Percentiles rank a stretch among this genome's conserved stretches.
phyloP scores from a whole-genome alignment of 179 eudicot genomes.

The Drosera spatulata region DNA sequence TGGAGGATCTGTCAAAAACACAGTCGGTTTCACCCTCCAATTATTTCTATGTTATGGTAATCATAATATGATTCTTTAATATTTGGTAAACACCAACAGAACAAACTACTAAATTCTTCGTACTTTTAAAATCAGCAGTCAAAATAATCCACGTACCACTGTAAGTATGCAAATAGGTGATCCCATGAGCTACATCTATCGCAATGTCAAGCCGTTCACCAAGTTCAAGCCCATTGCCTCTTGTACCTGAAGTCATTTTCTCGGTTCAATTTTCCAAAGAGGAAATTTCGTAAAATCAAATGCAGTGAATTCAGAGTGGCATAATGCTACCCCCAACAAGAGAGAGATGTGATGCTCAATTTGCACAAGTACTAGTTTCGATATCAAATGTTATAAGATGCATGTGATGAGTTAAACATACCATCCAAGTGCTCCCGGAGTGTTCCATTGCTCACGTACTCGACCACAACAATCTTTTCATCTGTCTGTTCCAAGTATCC shows the following conservation, averaged over 20 bases:
- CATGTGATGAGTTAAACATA: conserved; percentile 13
- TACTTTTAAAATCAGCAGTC: neutral
- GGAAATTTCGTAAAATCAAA: neutral
- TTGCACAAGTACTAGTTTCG: too few species aligned
- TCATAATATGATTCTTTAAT: neutral
- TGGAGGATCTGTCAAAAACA: conserved; percentile 47
- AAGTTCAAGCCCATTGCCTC: conserved; percentile 38
- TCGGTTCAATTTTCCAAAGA: neutral
- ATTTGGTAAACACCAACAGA: neutral
- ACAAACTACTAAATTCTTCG: neutral
- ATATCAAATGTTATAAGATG: neutral
- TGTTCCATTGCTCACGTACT: conserved; percentile 64
- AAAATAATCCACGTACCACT: conserved; percentile 28
- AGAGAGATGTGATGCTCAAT: too few species aligned
- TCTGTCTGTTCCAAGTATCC: conserved; percentile 57
- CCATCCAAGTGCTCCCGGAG: conserved; percentile 70
- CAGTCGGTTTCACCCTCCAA: conserved; percentile 1
- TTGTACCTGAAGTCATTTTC: conserved; percentile 24
- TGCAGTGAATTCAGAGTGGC: too few species aligned
- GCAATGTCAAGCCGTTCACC: conserved; percentile 60
- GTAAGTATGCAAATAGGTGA: conserved; percentile 53
- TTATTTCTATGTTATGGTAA: neutral
- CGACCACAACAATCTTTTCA: conserved; percentile 52
- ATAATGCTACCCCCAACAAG: too few species aligned
- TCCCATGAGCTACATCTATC: conserved; percentile 61